These are phyloP conservation scores for Lipomyces mesembrius DNA, from an alignment of 805 yeast species.

Conservation along the genomic window DNA sequence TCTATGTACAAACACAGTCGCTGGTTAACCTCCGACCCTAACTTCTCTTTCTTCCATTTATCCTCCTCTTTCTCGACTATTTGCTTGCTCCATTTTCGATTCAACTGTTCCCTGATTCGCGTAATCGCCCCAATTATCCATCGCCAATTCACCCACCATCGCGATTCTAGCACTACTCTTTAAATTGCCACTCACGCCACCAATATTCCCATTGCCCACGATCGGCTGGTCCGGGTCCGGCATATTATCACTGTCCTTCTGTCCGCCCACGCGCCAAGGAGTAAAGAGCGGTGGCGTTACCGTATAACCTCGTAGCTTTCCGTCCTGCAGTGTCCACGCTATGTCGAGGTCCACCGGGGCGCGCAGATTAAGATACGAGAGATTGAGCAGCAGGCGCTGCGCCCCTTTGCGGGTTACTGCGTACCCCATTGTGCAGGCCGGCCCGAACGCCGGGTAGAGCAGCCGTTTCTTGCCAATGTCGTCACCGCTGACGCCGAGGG, in stretches of 20 bases:
- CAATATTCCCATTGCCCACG: slow-evolving; percentile 11
- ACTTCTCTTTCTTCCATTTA: too few relatives aligned
- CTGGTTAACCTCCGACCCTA: too few relatives aligned
- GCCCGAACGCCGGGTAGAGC: slow-evolving; percentile 22
- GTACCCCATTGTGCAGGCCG: slow-evolving; percentile 31
- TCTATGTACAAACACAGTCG: too few relatives aligned
- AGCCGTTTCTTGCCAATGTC: slow-evolving; percentile 21
- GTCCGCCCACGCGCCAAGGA: slow-evolving; percentile 30
- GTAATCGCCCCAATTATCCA: slow-evolving; percentile 21
- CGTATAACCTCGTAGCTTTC: slow-evolving; percentile 22
- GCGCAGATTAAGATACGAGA: slow-evolving; percentile 23
- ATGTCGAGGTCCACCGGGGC: slow-evolving; percentile 29
- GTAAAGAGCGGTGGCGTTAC: slow-evolving; percentile 23
- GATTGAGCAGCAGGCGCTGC: slow-evolving; percentile 26
- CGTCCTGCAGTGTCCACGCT: slow-evolving; percentile 18
- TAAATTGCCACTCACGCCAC: slow-evolving; percentile 10
- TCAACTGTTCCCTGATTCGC: neutral
- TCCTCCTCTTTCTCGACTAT: neutral
- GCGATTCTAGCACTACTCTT: slow-evolving; percentile 15
- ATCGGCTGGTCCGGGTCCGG: slow-evolving; percentile 2
- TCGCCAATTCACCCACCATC: slow-evolving; percentile 8
- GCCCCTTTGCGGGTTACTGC: slow-evolving; percentile 32
- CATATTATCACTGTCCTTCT: slow-evolving; percentile 21
- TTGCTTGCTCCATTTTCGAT: neutral
- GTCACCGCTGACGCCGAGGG: slow-evolving; percentile 10